Evolutionary conservation across 805 yeast species (phyloP), one percentile per base, ranked within the genome.

Genomic region (Saccharomycopsis fodiens): DNA sequence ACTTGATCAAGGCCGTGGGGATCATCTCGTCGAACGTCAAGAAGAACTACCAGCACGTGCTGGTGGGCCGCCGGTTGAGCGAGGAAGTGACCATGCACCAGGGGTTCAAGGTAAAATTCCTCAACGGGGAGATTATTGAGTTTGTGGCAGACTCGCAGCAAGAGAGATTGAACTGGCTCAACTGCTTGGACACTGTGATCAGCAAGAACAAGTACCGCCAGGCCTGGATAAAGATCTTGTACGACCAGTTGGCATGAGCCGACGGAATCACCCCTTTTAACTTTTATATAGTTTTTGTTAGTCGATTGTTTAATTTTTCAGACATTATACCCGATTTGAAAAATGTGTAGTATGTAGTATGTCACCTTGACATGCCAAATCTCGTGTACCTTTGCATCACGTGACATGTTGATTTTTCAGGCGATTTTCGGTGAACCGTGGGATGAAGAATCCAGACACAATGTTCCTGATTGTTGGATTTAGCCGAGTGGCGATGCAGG

Each of bases 111-210:
- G 63, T 89, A 41, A 66, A 69, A 51, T 89, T 89, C 61, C 72
- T 76, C 35, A 84, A 89, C 58, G 89, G 86, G 3, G 97, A 89
- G 61, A 67, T 76, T 3, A 83, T 89, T 42, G 85, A 79, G 52
- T 85, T 91, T 61, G 85, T 85, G n/a, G 91, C 96, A 15, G 93
- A 86, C 44, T 76, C 79, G 37, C 70, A 66, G 39, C 67, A 61
- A 15, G 82, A 78, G 40, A 82, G 79, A 63, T 58, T 63, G 27
- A 65, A 67, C 44, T 91, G 97, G 97, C 73, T 82, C 43, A 55
- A 61, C 3, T 61, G 70, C 1, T 61, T 89, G 47, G 79, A 79
- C 48, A 67, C 67, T 41, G 73, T 82, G 16, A 72, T 82, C 10
- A 68, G 67, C 45, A 65, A 72, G 53, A 79, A 79, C 59, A 68